phyloP scores from a whole-genome alignment of 805 yeast genomes.

The Sugiyamaella mastotermitis region DNA sequence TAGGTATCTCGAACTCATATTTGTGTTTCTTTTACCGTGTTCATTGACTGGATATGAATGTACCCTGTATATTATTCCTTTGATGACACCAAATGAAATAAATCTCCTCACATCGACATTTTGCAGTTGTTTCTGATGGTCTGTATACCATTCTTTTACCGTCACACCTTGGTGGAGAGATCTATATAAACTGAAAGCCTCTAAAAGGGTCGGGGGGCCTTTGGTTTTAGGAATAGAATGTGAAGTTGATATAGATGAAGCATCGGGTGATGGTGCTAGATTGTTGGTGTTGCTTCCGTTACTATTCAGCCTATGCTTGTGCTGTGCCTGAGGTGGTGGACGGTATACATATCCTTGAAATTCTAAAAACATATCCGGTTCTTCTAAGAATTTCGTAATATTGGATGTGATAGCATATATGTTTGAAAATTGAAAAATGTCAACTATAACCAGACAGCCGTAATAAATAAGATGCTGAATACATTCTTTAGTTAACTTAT shows the following conservation, averaged over 20 bases:
- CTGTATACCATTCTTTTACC: conserved; percentile 74
- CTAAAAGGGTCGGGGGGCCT: conserved; percentile 8
- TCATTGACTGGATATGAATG: conserved; percentile 64
- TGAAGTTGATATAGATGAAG: conserved; percentile 7
- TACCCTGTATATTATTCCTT: conserved; percentile 77
- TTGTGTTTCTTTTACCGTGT: conserved; percentile 4
- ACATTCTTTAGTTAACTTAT: conserved; percentile 71
- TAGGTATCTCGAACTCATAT: too few species aligned
- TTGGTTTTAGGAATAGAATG: not conserved
- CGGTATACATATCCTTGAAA: conserved; percentile 77
- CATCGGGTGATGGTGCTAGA: not conserved
- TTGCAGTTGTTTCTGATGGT: conserved; percentile 49
- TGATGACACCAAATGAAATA: conserved; percentile 76
- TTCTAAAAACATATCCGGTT: conserved; percentile 62
- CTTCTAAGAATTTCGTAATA: conserved; percentile 61
- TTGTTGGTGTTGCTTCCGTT: not conserved
- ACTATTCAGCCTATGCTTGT: not conserved
- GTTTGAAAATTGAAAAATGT: conserved; percentile 83
- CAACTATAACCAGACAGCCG: conserved; percentile 74
- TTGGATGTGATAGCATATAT: conserved; percentile 84
- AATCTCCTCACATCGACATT: conserved; percentile 80
- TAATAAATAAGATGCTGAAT: conserved; percentile 89
- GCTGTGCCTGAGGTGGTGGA: conserved; percentile 5
- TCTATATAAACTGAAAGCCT: conserved; percentile 58
- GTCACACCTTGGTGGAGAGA: conserved; percentile 73